These are phyloP conservation scores for Neonectria punicea DNA, from an alignment of 2,329 filamentous ascomycete species.

Conservation along the genomic window DNA sequence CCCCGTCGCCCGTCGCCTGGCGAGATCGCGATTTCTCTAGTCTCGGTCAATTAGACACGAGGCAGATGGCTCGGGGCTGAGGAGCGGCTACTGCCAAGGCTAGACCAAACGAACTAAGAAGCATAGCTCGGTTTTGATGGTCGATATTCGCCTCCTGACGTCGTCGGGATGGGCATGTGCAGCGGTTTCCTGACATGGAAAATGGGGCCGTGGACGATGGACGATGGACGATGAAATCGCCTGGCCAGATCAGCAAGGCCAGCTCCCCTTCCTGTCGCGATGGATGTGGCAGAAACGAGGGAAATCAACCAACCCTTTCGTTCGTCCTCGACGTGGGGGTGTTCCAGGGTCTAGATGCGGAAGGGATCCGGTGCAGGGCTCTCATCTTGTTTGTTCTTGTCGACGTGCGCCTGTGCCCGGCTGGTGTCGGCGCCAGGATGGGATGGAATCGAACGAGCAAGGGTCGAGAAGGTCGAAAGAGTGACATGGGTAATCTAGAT, in stretches of 20 bases:
- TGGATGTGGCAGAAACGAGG: not conserved
- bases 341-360: conserved; percentile 22
- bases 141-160: conserved; percentile 5
- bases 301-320: conserved; percentile 6
- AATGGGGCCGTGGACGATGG: not conserved
- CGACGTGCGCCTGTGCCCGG: conserved; percentile 13
- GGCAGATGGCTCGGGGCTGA: conserved; percentile 4
- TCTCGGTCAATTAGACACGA: conserved; percentile 25
- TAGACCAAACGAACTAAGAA: not conserved
- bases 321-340: conserved; percentile 14
- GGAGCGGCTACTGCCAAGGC: conserved; percentile 9
- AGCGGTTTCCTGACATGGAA: not conserved
- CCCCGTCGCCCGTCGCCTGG: conserved; percentile 3
- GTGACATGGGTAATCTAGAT: conserved; percentile 17
- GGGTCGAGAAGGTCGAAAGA: conserved; percentile 6
- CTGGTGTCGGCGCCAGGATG: conserved; percentile 15
- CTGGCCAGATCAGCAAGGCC: not conserved
- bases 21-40: conserved; percentile 14
- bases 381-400: conserved; percentile 12
- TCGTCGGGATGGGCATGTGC: not conserved
- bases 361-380: conserved; percentile 23
- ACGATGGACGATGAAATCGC: conserved; percentile 3
- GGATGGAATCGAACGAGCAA: conserved; percentile 22
- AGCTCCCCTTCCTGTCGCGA: conserved; percentile 1
- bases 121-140: conserved; percentile 4